Conservation (phyloP, 2,329 filamentous ascomycete genomes). For the Epichloe uncinata region DNA sequence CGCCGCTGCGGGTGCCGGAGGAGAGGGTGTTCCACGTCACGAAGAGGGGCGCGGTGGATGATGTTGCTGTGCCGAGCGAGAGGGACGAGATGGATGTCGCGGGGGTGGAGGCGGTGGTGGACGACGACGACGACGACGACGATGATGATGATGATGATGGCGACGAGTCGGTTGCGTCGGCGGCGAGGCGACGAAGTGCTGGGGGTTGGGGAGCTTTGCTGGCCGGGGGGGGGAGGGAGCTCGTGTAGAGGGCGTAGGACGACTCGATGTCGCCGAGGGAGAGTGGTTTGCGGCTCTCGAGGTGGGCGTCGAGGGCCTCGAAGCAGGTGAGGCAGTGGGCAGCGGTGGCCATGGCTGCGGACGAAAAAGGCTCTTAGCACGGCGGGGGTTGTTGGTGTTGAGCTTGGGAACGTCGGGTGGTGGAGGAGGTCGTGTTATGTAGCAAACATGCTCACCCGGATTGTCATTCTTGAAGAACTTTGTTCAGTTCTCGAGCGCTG, state of each 20-base stretch:
- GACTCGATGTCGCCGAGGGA: conserved; percentile 56
- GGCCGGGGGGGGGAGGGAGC: conserved; percentile 6
- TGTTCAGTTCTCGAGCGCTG: too few relatives aligned
- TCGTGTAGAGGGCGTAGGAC: conserved; percentile 37
- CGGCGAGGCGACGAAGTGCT: conserved; percentile 25
- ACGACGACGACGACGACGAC: conserved; percentile 30
- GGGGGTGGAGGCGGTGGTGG: conserved; percentile 32
- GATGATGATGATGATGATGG: conserved; percentile 24
- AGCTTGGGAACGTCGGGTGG: too few relatives aligned
- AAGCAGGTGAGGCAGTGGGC: conserved; percentile 91
- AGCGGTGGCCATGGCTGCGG: conserved; percentile 82
- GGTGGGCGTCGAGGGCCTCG: conserved; percentile 66
- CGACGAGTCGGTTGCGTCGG: conserved; percentile 15
- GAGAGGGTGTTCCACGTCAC: conserved; percentile 80
- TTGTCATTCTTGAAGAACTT: too few relatives aligned
- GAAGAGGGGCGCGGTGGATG: conserved; percentile 73
- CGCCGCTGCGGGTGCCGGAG: conserved; percentile 18
- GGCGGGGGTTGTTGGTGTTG: too few relatives aligned
- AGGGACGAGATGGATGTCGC: conserved; percentile 31
- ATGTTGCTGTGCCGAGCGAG: conserved; percentile 21
- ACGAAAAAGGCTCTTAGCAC: too few relatives aligned
- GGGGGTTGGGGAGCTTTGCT: conserved; percentile 23
- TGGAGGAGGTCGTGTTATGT: too few relatives aligned
- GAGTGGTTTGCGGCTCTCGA: conserved; percentile 55
- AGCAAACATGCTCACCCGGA: too few relatives aligned